phyloP scores from a whole-genome alignment of 2,329 filamentous ascomycete genomes.

The Colletotrichum cereale region DNA sequence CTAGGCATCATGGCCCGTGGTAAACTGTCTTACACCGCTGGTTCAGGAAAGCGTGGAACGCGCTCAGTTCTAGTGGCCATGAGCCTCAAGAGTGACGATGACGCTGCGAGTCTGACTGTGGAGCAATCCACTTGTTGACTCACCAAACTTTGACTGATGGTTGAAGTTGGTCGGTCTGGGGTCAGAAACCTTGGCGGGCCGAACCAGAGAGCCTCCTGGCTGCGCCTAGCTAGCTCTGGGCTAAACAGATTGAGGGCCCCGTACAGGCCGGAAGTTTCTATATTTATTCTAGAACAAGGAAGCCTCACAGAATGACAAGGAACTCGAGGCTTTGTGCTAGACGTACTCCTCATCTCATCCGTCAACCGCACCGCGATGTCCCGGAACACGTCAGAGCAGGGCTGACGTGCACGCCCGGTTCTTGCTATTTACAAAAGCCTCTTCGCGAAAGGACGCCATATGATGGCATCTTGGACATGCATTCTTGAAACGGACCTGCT shows the following conservation, averaged over 20 bases:
- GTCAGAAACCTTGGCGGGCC: constrained; percentile 24
- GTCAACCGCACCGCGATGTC: not conserved
- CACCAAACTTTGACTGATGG: not conserved
- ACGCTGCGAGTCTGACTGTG: constrained; percentile 2
- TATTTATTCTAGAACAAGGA: constrained; percentile 2
- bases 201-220: not conserved
- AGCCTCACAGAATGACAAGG: not conserved
- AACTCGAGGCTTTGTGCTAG: not conserved
- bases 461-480: not conserved
- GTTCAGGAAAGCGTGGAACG: constrained; percentile 1
- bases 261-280: not conserved
- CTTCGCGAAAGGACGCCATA: not conserved
- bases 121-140: constrained; percentile 2
- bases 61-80: constrained; percentile 6
- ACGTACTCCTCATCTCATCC: not conserved
- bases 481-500: no score
- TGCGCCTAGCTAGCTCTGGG: not conserved
- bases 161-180: not conserved
- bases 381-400: constrained; percentile 30
- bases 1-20: not conserved
- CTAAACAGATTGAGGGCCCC: not conserved
- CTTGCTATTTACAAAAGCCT: no score
- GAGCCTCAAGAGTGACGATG: constrained; percentile 16
- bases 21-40: constrained; percentile 34
- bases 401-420: constrained; percentile 13